phyloP scores from a whole-genome alignment of 2,329 filamentous ascomycete genomes.

The Talaromyces piceae region DNA sequence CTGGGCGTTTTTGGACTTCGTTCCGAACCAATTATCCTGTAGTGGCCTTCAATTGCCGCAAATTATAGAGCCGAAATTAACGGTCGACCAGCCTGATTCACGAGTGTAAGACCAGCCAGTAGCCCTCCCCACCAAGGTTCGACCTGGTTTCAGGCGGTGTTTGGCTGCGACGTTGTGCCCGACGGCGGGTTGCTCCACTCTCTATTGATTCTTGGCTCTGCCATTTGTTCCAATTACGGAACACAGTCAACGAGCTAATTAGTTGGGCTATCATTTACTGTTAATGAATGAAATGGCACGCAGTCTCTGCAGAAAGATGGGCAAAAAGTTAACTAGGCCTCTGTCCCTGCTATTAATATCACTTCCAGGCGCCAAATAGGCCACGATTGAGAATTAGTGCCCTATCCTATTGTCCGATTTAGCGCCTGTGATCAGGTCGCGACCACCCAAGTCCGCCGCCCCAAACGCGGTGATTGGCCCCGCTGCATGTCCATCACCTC shows the following conservation, averaged over 20 bases:
- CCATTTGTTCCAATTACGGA: no score
- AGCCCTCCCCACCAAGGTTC: neutral
- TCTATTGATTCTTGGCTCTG: neutral
- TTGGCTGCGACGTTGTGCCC: neutral
- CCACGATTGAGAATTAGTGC: no score
- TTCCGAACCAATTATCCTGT: no score
- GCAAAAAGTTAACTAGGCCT: no score
- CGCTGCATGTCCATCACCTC: slow-evolving; percentile 10
- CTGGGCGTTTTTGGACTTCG: no score
- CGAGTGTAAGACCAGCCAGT: neutral
- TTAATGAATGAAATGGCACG: no score
- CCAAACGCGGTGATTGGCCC: slow-evolving; percentile 12
- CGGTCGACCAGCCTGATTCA: no score
- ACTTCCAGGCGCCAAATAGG: no score
- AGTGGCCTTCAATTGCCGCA: no score
- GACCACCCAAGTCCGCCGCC: slow-evolving; percentile 7
- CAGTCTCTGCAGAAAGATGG: no score
- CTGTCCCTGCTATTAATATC: neutral
- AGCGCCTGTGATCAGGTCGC: slow-evolving; percentile 1
- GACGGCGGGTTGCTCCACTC: neutral
- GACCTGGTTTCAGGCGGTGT: neutral
- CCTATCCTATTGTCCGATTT: neutral
- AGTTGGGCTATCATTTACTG: neutral
- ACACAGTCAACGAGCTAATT: neutral
- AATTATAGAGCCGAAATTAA: no score